phyloP scores from a whole-genome alignment of 2,329 filamentous ascomycete species.

The Diaporthe destruens region DNA sequence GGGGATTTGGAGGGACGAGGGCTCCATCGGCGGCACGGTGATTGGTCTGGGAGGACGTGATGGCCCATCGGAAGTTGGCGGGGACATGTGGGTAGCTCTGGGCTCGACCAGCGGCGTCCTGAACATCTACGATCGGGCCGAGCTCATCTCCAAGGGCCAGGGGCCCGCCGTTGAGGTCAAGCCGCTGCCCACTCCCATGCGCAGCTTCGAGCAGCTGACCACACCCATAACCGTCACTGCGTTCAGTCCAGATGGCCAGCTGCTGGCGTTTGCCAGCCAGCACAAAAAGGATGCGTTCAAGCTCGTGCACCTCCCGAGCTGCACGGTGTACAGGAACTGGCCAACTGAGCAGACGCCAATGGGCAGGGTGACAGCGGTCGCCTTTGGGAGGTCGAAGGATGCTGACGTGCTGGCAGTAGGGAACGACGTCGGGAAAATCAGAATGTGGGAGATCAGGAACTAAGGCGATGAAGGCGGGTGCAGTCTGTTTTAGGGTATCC shows the following conservation, averaged over 20 bases:
- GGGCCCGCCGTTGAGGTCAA: slow-evolving; percentile 64
- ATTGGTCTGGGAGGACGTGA: slow-evolving; percentile 80
- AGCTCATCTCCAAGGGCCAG: slow-evolving; percentile 63
- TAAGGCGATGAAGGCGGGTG: slow-evolving; percentile 53
- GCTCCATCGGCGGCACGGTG: slow-evolving; percentile 86
- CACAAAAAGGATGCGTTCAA: slow-evolving; percentile 91
- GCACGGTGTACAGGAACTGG: slow-evolving; percentile 97
- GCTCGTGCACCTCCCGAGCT: slow-evolving; percentile 89
- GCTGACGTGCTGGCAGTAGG: slow-evolving; percentile 75
- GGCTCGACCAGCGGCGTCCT: slow-evolving; percentile 90
- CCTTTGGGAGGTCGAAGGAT: slow-evolving; percentile 74
- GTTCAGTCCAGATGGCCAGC: slow-evolving; percentile 90
- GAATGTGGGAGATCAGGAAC: slow-evolving; percentile 87
- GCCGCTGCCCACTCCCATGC: slow-evolving; percentile 77
- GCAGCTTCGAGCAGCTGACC: slow-evolving; percentile 85
- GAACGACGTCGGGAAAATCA: slow-evolving; percentile 89
- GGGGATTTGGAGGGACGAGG: slow-evolving; percentile 90
- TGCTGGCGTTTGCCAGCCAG: slow-evolving; percentile 86
- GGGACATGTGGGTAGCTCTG: slow-evolving; percentile 89
- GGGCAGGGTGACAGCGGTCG: slow-evolving; percentile 82
- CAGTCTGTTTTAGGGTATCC: slow-evolving; percentile 5
- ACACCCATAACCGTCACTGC: slow-evolving; percentile 84
- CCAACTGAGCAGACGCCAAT: slow-evolving; percentile 91
- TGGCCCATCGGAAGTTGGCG: slow-evolving; percentile 74
- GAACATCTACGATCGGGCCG: slow-evolving; percentile 89